Percentiles rank a stretch among this genome's conserved stretches.
phyloP scores from a whole-genome alignment of 2,329 filamentous ascomycete species.

The Fusarium setosum region DNA sequence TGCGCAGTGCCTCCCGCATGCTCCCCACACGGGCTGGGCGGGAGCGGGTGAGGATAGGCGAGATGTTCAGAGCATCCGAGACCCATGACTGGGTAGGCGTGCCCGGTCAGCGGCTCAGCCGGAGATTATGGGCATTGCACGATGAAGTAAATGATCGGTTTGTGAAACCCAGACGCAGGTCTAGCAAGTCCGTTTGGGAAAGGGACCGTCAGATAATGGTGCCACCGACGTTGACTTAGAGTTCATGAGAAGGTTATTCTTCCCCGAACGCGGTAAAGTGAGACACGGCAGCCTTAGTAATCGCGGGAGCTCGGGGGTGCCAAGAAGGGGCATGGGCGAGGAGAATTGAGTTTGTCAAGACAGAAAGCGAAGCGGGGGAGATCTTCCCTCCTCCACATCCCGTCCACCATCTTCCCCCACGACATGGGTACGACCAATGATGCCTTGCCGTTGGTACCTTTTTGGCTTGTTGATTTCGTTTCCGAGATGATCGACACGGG shows the following conservation, averaged over 20 bases:
- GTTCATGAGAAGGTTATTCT: no score
- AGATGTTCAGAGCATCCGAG: not conserved
- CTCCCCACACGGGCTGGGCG: not conserved
- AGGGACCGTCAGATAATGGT: not conserved
- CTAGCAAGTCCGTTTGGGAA: not conserved
- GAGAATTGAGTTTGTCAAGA: not conserved
- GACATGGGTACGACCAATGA: not conserved
- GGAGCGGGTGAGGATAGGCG: not conserved
- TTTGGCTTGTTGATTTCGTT: not conserved
- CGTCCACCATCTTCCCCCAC: not conserved
- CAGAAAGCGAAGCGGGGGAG: not conserved
- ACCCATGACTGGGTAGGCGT: not conserved
- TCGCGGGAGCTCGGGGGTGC: not conserved
- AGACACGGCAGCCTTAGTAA: not conserved
- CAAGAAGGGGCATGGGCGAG: not conserved
- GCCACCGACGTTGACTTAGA: not conserved
- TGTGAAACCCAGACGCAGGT: not conserved
- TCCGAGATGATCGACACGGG: not conserved
- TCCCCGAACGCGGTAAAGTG: not conserved
- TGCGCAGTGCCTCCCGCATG: not conserved
- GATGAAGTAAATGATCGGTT: not conserved
- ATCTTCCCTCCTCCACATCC: conserved; percentile 1
- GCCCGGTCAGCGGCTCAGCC: not conserved
- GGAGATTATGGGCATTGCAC: not conserved
- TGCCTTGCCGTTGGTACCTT: not conserved